phyloP scores from a whole-genome alignment of 345 rosid genomes.

The Bretschneidera sinensis region DNA sequence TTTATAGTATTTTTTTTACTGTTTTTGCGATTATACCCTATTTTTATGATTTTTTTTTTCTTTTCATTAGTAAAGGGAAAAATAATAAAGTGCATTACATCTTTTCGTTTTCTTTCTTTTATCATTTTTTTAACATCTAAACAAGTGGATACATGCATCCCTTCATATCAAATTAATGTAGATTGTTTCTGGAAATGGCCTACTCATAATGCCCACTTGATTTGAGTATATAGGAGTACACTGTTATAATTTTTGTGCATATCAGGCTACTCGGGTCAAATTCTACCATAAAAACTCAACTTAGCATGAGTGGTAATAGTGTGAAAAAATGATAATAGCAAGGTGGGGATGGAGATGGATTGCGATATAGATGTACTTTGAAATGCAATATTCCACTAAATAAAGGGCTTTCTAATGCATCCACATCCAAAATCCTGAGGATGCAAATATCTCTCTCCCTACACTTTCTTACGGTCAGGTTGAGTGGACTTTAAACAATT shows the following conservation, averaged over 20 bases:
- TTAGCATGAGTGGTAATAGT: constrained; percentile 7
- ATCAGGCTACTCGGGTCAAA: constrained; percentile 14
- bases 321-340: constrained; percentile 4
- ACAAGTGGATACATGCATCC: too few species aligned
- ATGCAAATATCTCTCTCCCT: constrained; percentile 19
- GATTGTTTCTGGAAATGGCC: not conserved
- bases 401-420: constrained; percentile 3
- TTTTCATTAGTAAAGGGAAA: too few species aligned
- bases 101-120: too few species aligned
- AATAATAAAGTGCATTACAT: too few species aligned
- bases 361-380: constrained; percentile 25
- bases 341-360: constrained; percentile 19
- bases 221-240: constrained; percentile 3
- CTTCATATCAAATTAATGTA: too few species aligned
- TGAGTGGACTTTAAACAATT: constrained; percentile 36
- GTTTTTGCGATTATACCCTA: too few species aligned
- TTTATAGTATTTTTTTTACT: too few species aligned
- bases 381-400: constrained; percentile 25
- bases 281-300: constrained; percentile 4
- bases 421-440: constrained; percentile 4
- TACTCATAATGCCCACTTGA: constrained; percentile 11
- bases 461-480: constrained; percentile 19
- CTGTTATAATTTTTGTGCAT: not conserved
- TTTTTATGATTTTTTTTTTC: too few species aligned
- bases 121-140: too few species aligned